phyloP scores from a whole-genome alignment of 2,329 filamentous ascomycete genomes.

The Alternaria incomplexa region DNA sequence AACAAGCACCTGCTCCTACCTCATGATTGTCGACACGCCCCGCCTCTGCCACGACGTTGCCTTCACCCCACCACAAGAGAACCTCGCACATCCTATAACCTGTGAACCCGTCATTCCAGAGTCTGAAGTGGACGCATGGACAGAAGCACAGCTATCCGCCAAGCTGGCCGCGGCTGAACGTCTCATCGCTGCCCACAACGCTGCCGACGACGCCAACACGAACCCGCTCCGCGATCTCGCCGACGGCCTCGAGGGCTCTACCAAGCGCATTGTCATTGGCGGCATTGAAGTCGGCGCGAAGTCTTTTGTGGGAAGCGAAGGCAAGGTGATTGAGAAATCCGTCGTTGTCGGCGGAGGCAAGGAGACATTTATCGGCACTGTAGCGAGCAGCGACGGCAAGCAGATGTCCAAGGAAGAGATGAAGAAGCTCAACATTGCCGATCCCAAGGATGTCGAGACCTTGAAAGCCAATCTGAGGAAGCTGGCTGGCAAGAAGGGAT shows the following conservation, averaged over 20 bases:
- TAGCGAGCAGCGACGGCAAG: conserved; percentile 66
- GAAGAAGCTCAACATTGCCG: conserved; percentile 66
- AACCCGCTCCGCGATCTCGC: conserved; percentile 45
- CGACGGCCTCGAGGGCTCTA: conserved; percentile 35
- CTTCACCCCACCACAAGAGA: conserved; percentile 81
- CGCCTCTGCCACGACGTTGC: conserved; percentile 86
- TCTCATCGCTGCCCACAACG: conserved; percentile 27
- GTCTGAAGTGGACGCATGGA: conserved; percentile 59
- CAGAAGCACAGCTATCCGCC: conserved; percentile 39
- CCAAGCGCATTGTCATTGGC: conserved; percentile 57
- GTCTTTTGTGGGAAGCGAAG: conserved; percentile 61
- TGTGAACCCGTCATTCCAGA: conserved; percentile 74
- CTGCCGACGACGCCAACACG: conserved; percentile 25
- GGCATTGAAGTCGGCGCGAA: conserved; percentile 66
- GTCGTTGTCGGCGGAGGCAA: conserved; percentile 58
- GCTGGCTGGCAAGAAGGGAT: conserved; percentile 72
- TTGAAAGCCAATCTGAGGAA: conserved; percentile 72
- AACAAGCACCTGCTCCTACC: conserved; percentile 85
- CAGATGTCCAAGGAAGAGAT: conserved; percentile 71
- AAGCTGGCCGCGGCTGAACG: conserved; percentile 34
- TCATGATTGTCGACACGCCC: conserved; percentile 92
- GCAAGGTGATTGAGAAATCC: conserved; percentile 62
- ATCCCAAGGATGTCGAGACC: conserved; percentile 70
- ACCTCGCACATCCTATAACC: conserved; percentile 75
- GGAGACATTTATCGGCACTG: conserved; percentile 60